These are phyloP conservation scores for Syzygium aqueum DNA, from an alignment of 345 rosid species.

Conservation along the genomic window DNA sequence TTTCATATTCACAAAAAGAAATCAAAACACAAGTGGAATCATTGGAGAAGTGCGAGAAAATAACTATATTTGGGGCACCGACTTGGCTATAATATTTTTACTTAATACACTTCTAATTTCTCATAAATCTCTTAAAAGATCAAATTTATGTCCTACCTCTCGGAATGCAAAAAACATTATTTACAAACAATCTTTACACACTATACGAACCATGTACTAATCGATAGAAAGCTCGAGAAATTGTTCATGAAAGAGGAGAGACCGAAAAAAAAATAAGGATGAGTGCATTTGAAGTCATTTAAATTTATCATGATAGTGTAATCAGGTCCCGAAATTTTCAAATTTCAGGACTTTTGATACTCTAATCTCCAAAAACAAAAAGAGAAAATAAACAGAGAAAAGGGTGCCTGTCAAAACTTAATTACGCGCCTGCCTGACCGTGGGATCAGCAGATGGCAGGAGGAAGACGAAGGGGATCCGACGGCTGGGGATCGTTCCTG, in stretches of 20 bases:
- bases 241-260: background rate
- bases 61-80: background rate
- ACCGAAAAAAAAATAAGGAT: no score
- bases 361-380: no score
- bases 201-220: background rate
- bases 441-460: background rate
- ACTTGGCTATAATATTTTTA: background rate
- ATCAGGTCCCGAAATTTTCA: no score
- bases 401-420: background rate
- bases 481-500: background rate
- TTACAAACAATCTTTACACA: no score
- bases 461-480: background rate
- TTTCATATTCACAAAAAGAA: background rate
- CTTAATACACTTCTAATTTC: accelerated
- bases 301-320: no score
- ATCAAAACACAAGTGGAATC: background rate
- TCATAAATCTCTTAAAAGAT: background rate
- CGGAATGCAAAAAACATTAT: background rate
- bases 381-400: background rate
- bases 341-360: no score
- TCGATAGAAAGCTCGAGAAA: background rate
- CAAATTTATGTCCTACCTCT: background rate
- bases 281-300: no score
- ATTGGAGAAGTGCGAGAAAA: accelerated
- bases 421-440: background rate